These are phyloP conservation scores for Cladophialophora bantiana DNA, from an alignment of 2,329 filamentous ascomycete species.

Conservation along the genomic window DNA sequence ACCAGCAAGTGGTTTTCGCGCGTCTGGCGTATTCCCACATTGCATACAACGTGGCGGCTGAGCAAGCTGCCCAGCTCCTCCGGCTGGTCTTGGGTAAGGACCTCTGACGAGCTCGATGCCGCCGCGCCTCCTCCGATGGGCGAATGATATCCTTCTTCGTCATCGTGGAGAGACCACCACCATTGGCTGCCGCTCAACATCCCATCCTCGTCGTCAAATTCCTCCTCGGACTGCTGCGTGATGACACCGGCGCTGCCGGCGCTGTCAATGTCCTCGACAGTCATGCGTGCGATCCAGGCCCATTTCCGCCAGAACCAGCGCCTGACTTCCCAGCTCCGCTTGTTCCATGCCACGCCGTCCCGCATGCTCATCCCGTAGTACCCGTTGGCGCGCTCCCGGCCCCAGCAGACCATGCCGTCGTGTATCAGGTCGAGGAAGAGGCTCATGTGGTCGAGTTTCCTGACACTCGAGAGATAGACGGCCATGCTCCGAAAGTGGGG, in stretches of 20 bases:
- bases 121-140: background rate
- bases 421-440: constrained; percentile 48
- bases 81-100: constrained; percentile 2
- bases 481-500: constrained; percentile 35
- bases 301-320: constrained; percentile 56
- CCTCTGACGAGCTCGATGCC: background rate
- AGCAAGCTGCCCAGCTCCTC: constrained; percentile 30
- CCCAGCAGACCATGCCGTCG: constrained; percentile 51
- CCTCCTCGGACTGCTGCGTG: constrained; percentile 39
- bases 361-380: constrained; percentile 42
- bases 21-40: constrained; percentile 30
- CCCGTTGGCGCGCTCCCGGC: constrained; percentile 39
- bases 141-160: constrained; percentile 9
- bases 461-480: constrained; percentile 31
- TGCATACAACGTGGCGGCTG: constrained; percentile 24
- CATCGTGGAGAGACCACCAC: constrained; percentile 31
- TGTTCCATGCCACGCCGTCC: constrained; percentile 53
- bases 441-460: constrained; percentile 46
- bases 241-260: constrained; percentile 27
- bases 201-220: constrained; percentile 36
- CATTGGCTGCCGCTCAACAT: constrained; percentile 33
- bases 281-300: constrained; percentile 46
- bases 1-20: constrained; percentile 23
- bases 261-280: constrained; percentile 47
- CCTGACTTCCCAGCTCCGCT: constrained; percentile 55